phyloP scores from a whole-genome alignment of 495 filamentous ascomycete genomes.

The Elaphomyces granulatus region DNA sequence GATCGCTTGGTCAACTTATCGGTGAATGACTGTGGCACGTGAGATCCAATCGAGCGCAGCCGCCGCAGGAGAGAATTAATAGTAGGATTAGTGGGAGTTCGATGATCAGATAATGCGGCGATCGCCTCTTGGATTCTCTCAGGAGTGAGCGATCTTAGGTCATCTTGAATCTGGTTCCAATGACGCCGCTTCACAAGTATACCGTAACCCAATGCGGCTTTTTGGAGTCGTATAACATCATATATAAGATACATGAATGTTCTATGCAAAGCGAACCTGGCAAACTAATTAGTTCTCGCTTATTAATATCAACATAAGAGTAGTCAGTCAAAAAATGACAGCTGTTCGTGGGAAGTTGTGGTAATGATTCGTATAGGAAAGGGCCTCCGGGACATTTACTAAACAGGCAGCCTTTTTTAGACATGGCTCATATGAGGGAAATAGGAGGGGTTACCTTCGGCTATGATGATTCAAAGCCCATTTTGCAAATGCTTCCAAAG shows the following conservation, averaged over 20 bases:
- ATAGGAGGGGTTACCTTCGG: conserved; percentile 4
- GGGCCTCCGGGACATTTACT: too few relatives aligned
- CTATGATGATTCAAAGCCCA: conserved; percentile 10
- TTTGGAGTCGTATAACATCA: conserved; percentile 5
- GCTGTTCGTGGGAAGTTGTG: too few relatives aligned
- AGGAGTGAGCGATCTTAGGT: background rate
- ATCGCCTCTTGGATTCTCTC: too few relatives aligned
- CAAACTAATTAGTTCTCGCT: too few relatives aligned
- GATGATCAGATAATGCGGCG: background rate
- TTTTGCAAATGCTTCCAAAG: conserved; percentile 2
- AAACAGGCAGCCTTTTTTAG: too few relatives aligned
- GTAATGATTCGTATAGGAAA: too few relatives aligned
- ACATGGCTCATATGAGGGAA: too few relatives aligned
- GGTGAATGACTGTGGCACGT: conserved; percentile 1
- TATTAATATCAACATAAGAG: too few relatives aligned
- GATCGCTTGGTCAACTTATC: conserved; percentile 2
- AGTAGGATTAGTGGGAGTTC: background rate
- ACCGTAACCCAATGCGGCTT: background rate
- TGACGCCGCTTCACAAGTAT: conserved; percentile 2
- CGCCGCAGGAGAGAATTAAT: background rate
- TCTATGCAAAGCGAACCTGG: too few relatives aligned
- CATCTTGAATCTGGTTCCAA: background rate
- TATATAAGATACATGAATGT: conserved; percentile 6
- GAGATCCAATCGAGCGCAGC: background rate
- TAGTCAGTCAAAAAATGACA: too few relatives aligned